Evolutionary conservation across 805 yeast species (phyloP).

Genomic region (Candida oleophila): DNA sequence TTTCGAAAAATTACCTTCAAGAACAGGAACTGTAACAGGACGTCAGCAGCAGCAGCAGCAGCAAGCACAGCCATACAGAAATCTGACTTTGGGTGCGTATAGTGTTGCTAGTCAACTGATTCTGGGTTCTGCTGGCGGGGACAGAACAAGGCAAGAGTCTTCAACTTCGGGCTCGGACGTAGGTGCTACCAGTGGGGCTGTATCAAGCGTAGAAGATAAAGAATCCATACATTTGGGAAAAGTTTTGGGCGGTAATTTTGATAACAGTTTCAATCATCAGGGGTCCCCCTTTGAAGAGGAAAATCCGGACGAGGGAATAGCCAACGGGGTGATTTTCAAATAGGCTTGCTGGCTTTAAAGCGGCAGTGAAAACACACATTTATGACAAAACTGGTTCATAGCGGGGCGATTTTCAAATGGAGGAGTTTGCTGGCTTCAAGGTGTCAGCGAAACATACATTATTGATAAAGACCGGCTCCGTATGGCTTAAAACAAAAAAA

Average conservation of each 20-base stretch:
- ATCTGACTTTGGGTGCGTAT: constrained; percentile 1
- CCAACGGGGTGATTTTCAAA: constrained; percentile 31
- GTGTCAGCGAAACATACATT: too few species aligned
- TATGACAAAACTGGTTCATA: too few species aligned
- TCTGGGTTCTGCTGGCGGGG: neutral
- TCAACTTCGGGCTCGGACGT: neutral
- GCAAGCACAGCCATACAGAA: neutral
- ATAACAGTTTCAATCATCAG: constrained; percentile 18
- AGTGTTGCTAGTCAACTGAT: neutral
- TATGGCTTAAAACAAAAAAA: too few species aligned
- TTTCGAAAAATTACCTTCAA: constrained; percentile 35
- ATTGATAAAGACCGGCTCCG: too few species aligned
- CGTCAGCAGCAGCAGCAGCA: constrained; percentile 1
- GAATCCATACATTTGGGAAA: constrained; percentile 6
- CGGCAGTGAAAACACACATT: too few species aligned
- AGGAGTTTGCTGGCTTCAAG: too few species aligned
- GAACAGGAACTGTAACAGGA: neutral
- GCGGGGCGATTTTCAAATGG: too few species aligned
- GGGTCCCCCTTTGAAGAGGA: constrained; percentile 12
- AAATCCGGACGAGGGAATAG: constrained; percentile 9
- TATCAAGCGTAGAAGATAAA: neutral
- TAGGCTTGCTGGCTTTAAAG: too few species aligned
- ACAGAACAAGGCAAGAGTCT: neutral
- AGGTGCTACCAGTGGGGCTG: constrained; percentile 9
- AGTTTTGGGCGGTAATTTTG: constrained; percentile 16